phyloP scores from a whole-genome alignment of 257 asterid species.

The Solanum ossicruentum region DNA sequence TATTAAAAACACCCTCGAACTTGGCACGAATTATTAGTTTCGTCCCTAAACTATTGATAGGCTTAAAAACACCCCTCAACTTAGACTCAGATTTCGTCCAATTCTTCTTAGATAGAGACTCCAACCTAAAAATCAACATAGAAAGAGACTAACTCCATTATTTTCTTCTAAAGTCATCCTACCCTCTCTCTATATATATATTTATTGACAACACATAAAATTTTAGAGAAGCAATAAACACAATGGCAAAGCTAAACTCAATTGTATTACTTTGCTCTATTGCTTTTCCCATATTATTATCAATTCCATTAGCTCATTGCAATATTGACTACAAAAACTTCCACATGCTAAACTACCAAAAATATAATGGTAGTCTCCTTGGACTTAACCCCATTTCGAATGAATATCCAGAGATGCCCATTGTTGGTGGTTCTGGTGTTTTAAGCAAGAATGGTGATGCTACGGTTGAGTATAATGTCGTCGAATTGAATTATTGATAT shows the following conservation, averaged over 20 bases:
- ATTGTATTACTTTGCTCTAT: background rate
- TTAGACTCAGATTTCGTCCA: no score
- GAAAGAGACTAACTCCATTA: background rate
- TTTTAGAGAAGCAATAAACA: background rate
- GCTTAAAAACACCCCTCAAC: no score
- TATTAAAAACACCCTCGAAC: no score
- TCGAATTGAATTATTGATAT: no score
- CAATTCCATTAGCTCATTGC: background rate
- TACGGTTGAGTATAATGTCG: slow-evolving; percentile 10
- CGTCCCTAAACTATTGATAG: no score
- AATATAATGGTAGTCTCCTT: slow-evolving; percentile 22
- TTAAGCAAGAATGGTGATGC: slow-evolving; percentile 16
- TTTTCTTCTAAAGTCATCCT: background rate
- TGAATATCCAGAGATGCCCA: slow-evolving; percentile 27
- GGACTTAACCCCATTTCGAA: slow-evolving; percentile 15
- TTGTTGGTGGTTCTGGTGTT: slow-evolving; percentile 50
- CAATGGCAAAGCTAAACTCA: background rate
- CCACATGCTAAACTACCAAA: slow-evolving; percentile 9
- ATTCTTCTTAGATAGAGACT: no score
- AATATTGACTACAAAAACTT: slow-evolving; percentile 4
- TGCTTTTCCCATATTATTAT: background rate
- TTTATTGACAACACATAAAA: background rate
- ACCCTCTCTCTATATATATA: background rate
- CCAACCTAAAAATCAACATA: background rate
- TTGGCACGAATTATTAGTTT: no score